Evolutionary conservation across 257 asterid genomes (phyloP), one percentile per base, ranked within the genome.

Genomic region (Salvia rosmarinus): DNA sequence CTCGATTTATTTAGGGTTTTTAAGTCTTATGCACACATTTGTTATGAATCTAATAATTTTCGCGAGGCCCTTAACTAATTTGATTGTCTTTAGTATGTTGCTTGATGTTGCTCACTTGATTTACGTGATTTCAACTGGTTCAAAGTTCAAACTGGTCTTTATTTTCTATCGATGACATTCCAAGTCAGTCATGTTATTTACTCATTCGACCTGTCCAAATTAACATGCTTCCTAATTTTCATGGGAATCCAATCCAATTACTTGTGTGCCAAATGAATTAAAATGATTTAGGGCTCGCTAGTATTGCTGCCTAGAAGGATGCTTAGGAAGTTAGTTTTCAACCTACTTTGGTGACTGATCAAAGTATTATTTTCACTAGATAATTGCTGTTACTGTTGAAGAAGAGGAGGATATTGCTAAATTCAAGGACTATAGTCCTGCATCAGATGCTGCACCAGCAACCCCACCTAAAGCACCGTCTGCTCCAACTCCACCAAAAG

Each of bases 361-460:
- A 57, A 73, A 57, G 64, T 63, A 46, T 16, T 44, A 7, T 56
- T 39, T 34, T 57, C 63, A 44, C 43, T 74, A 91, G 99, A 77
- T 86, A 72, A 95, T 95, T 79, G 88, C 95, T 67, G 73, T 88
- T 49, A 95, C 97, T 30, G 98, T 95, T 71, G 97, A 95, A 86
- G 99, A 91, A 65, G 97, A 91, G 85, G 96, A 61, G 64, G 96
- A 84, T 77, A 34, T 80, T 71, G 85, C 82, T 23, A 95, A 95
- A 68, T 90, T 95, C 74, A 89, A 88, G 75, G 96, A 90, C 81
- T 91, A 82, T 76, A 73, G 80, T 70, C 91, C 95, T 66, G 13
- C 93, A 81, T 73, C 92, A 65, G 96, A 75, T 78, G 83, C 88
- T 86, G 89, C 86, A 68, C 79, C 95, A 12, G 51, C 79, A 58